Conservation (phyloP, 441 rosid genomes). For the Gossypium schwendimanii region DNA sequence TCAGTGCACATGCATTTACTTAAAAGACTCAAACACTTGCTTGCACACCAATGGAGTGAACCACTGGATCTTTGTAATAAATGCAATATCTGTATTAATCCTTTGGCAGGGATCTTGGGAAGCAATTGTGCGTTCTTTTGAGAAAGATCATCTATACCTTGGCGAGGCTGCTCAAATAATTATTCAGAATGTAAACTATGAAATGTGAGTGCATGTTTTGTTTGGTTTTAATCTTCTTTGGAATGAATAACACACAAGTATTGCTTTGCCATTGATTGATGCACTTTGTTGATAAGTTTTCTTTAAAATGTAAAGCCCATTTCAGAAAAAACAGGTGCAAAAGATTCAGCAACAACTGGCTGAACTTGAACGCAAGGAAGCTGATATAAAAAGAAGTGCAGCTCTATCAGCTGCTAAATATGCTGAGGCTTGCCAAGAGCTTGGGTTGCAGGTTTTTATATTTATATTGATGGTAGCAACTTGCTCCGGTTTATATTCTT, state of each 20-base stretch:
- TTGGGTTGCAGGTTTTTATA: conserved; percentile 75
- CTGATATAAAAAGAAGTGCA: conserved; percentile 81
- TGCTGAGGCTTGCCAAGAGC: conserved; percentile 89
- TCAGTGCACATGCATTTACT: neutral
- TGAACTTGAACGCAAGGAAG: conserved; percentile 90
- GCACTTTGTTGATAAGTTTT: conserved; percentile 8
- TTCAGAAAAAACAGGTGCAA: conserved; percentile 92
- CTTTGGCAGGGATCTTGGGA: conserved; percentile 79
- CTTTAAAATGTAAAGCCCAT: conserved; percentile 49
- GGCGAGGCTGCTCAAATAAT: conserved; percentile 96
- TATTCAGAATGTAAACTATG: conserved; percentile 81
- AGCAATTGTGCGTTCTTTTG: conserved; percentile 66
- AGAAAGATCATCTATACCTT: conserved; percentile 81
- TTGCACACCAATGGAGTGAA: neutral
- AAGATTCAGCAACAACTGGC: conserved; percentile 85
- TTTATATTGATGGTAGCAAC: conserved; percentile 10
- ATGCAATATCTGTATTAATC: neutral
- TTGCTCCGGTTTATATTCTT: conserved; percentile 11
- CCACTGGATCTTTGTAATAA: neutral
- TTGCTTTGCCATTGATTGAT: conserved; percentile 1
- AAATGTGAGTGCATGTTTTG: conserved; percentile 56
- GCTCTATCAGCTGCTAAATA: conserved; percentile 79
- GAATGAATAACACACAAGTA: neutral
- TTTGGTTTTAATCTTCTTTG: conserved; percentile 8
- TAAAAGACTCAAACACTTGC: neutral